Percentiles rank a stretch among this genome's conserved stretches.
Conservation (phyloP, 805 yeast species). For the Barnettozyma sucrosica region DNA sequence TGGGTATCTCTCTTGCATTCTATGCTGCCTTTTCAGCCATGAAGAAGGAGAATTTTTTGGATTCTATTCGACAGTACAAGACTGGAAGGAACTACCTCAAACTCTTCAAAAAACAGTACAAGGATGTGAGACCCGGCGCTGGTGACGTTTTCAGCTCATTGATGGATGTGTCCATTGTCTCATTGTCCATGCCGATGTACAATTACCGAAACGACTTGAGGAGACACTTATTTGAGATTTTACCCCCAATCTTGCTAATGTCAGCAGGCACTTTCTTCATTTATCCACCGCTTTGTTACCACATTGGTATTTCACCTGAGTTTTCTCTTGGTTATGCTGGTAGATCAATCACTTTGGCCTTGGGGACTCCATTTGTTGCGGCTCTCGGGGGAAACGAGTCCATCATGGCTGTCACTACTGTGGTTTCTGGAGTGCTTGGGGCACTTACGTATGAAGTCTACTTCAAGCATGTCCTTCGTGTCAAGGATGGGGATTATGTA, state of each 20-base stretch:
- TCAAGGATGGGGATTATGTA: slow-evolving; percentile 59
- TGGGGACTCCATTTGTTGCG: slow-evolving; percentile 70
- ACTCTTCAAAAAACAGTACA: slow-evolving; percentile 39
- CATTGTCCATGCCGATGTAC: slow-evolving; percentile 73
- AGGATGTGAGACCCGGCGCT: slow-evolving; percentile 60
- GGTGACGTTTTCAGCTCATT: slow-evolving; percentile 68
- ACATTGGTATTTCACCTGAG: slow-evolving; percentile 54
- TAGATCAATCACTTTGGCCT: slow-evolving; percentile 70
- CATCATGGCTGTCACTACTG: slow-evolving; percentile 73
- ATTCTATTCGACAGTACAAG: slow-evolving; percentile 48
- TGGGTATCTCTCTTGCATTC: slow-evolving; percentile 55
- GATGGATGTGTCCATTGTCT: slow-evolving; percentile 73
- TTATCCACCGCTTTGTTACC: slow-evolving; percentile 65
- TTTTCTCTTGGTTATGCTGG: slow-evolving; percentile 73
- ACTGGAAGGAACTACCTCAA: slow-evolving; percentile 64
- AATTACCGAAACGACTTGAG: slow-evolving; percentile 60
- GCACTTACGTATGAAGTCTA: slow-evolving; percentile 56
- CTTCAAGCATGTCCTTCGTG: slow-evolving; percentile 36
- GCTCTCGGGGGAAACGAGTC: slow-evolving; percentile 64
- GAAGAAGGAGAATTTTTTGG: slow-evolving; percentile 42
- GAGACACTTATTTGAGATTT: slow-evolving; percentile 50
- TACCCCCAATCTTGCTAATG: slow-evolving; percentile 53
- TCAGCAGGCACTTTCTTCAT: slow-evolving; percentile 55
- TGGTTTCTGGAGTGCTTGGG: slow-evolving; percentile 70
- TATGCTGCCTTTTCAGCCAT: slow-evolving; percentile 58